These are phyloP conservation scores for Isatis tinctoria DNA, from an alignment of 345 rosid species.

Conservation along the genomic window DNA sequence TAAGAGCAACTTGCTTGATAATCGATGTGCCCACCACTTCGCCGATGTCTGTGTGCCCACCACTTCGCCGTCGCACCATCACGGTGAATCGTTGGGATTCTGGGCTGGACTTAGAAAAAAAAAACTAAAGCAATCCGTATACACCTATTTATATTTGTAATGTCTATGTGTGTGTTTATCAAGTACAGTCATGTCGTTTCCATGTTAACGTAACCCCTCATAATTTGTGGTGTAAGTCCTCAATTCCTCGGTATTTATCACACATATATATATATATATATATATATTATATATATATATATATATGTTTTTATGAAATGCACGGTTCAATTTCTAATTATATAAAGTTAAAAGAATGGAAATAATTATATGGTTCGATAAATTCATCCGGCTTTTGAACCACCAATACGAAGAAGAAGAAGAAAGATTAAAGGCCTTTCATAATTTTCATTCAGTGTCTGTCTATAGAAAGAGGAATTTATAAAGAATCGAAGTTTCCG, in stretches of 20 bases:
- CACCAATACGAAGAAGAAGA: background rate
- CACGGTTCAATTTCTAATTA: background rate
- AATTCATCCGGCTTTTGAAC: background rate
- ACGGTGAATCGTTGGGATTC: constrained; percentile 51
- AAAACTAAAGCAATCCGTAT: no score
- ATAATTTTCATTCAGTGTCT: background rate
- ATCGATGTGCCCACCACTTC: no score
- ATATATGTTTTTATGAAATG: background rate
- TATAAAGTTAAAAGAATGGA: no score
- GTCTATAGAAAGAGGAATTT: background rate
- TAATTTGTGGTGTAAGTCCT: background rate
- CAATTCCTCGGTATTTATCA: constrained; percentile 1
- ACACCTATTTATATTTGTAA: background rate
- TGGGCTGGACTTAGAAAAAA: constrained; percentile 61
- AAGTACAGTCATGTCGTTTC: constrained; percentile 13
- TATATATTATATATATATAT: no score
- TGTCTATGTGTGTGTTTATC: background rate
- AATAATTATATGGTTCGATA: background rate
- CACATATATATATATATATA: no score
- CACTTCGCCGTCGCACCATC: constrained; percentile 35
- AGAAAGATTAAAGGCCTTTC: background rate
- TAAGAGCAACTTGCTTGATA: no score
- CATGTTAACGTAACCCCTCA: background rate
- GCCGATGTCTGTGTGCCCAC: constrained; percentile 42
- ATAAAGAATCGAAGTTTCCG: constrained; percentile 13